Percentiles rank a stretch among this genome's conserved stretches.
Evolutionary conservation across 2,329 filamentous ascomycete genomes (phyloP).

Genomic region (Hymenoscyphus albidus): DNA sequence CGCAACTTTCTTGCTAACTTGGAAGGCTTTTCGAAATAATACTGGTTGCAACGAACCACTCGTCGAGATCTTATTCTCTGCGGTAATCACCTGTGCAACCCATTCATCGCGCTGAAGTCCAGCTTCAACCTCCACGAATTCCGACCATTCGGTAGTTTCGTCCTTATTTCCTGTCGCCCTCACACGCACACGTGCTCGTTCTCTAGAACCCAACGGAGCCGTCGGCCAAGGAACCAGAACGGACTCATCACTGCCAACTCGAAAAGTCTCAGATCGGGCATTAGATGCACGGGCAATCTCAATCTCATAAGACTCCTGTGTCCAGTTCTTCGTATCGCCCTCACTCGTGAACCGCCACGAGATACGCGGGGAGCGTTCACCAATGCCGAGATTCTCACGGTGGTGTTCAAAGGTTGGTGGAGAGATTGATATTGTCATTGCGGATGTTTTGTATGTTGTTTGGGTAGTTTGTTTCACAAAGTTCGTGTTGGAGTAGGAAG

Average conservation of each 20-base stretch:
- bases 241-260: slow-evolving; percentile 31
- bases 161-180: slow-evolving; percentile 26
- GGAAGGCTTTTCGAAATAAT: slow-evolving; percentile 37
- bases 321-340: slow-evolving; percentile 38
- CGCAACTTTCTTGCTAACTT: slow-evolving; percentile 14
- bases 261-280: slow-evolving; percentile 5
- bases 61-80: slow-evolving; percentile 12
- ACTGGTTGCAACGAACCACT: slow-evolving; percentile 32
- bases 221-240: slow-evolving; percentile 45
- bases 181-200: slow-evolving; percentile 32
- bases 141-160: slow-evolving; percentile 33
- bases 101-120: slow-evolving; percentile 37
- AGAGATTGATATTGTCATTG: slow-evolving; percentile 10
- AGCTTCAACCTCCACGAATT: slow-evolving; percentile 32
- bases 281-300: slow-evolving; percentile 35
- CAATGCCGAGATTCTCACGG: slow-evolving; percentile 41
- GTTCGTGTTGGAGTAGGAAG: not conserved
- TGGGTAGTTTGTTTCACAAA: not conserved
- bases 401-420: slow-evolving; percentile 26
- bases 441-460: not conserved
- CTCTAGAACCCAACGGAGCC: slow-evolving; percentile 29
- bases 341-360: slow-evolving; percentile 45
- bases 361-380: slow-evolving; percentile 42
- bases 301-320: slow-evolving; percentile 43
- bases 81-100: slow-evolving; percentile 29